A percentile compares a stretch with the other conserved stretches of the same genome.
These are phyloP conservation scores for Acanthamoeba castellanii DNA, from an alignment of 208 protist genomes.

Conservation along the genomic window DNA sequence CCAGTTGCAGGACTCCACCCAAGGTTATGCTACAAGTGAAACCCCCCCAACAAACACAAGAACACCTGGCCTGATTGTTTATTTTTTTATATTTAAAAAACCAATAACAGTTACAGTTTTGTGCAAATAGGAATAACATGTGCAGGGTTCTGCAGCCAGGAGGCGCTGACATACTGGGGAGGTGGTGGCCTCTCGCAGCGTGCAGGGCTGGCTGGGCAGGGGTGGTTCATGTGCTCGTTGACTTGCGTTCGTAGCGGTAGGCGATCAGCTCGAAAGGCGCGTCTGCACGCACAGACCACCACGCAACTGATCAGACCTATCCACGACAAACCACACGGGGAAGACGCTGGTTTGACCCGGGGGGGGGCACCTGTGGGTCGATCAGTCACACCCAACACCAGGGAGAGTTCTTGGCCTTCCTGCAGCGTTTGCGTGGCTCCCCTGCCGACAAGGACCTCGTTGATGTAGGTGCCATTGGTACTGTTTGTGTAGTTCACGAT, in stretches of 20 bases:
- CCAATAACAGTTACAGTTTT: no score
- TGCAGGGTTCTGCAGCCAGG: no score
- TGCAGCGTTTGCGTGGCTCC: background rate
- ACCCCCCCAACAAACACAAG: no score
- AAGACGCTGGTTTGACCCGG: background rate
- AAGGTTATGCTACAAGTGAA: no score
- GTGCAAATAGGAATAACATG: no score
- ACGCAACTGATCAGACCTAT: background rate
- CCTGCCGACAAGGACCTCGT: background rate
- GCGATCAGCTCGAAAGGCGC: conserved; percentile 3
- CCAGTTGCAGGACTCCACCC: no score
- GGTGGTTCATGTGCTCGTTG: background rate
- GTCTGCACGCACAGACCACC: background rate
- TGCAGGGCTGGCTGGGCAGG: no score
- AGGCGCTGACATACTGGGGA: no score
- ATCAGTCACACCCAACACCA: background rate
- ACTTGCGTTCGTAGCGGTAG: background rate
- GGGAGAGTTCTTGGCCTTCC: conserved; percentile 28
- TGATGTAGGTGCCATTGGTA: conserved; percentile 66
- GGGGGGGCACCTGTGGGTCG: background rate
- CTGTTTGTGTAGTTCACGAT: background rate
- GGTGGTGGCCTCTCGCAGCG: no score
- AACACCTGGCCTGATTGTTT: no score
- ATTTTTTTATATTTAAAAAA: no score
- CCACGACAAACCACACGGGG: background rate